Base-by-base conservation (phyloP, 2,329 filamentous ascomycete species). In the Aspergillus pseudoviridinutans region DNA sequence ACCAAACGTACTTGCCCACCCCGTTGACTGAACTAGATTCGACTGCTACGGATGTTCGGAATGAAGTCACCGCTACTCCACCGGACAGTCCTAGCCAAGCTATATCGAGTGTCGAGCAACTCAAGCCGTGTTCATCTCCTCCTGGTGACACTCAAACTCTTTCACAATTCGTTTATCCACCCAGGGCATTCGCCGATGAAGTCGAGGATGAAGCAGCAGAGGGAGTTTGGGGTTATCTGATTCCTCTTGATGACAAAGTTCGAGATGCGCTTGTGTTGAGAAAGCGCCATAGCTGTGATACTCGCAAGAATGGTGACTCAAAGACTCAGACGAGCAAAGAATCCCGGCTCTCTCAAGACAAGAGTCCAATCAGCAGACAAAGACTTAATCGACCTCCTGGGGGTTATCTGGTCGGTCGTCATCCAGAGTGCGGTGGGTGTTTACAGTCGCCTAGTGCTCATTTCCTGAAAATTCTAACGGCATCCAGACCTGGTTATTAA, bases 221-320 rank as follows among this genome's bases (percentile, higher is more conserved):
- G 71, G 91, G 91, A 8, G 91, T 97, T 1, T 99, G 94, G 94
- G 95, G 95, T 12, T 99, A 97, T 68, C 80, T 99, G 4, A 85
- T 96, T 54, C 91, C 93, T 1, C 78, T 96, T 25, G 87, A 93
- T 68, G 82, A 84, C 53, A 84, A 84, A 62, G 86, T 88, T 54
- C 87, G 86, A 75, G 77, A 89, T 73, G 75, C 82, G 4, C 74
- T 96, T 76, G 89, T 95, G 7, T 74, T 99, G 72, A 88, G 84
- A 74, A 91, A 86, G 68, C 84, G 92, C 56, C 83, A 82, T 58
- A 82, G 84, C 38, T 96, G 92, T 70, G 85, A 88, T 68, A 78
- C 56, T 65, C 76, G 10, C 70, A 77, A 58, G 67, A 73, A 61
- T 63, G 71, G 32, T 66, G 73, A 25, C 74, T 72, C 51, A 71